Percentiles rank a stretch among this genome's conserved stretches.
Evolutionary conservation across 768 basidiomycete genomes (phyloP).

Genomic region (Sistotremastrum suecicum): DNA sequence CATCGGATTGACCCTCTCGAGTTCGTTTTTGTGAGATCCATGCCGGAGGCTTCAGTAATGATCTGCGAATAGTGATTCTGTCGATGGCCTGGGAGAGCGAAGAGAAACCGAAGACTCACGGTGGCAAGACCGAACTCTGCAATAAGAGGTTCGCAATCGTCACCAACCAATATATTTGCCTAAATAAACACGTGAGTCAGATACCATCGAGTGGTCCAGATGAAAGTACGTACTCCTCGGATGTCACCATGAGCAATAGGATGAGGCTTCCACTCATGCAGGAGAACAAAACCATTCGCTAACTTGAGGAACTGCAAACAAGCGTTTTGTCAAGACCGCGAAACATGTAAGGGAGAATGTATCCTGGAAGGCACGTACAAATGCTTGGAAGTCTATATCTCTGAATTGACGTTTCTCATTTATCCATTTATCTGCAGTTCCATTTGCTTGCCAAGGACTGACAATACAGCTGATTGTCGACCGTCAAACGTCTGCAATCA

Average conservation of each 20-base stretch:
- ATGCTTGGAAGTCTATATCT: slow-evolving; percentile 19
- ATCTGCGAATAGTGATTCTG: no score
- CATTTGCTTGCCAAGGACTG: slow-evolving; percentile 43
- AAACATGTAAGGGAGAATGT: slow-evolving; percentile 3
- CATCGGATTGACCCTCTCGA: no score
- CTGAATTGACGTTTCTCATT: slow-evolving; percentile 25
- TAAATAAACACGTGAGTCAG: slow-evolving; percentile 9
- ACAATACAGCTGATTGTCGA: slow-evolving; percentile 32
- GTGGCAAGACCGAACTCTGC: slow-evolving; percentile 37
- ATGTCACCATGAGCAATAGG: slow-evolving; percentile 41
- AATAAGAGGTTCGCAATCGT: slow-evolving; percentile 30
- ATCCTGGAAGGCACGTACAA: slow-evolving; percentile 12
- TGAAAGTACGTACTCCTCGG: slow-evolving; percentile 26
- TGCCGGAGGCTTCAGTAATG: no score
- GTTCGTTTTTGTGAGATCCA: no score
- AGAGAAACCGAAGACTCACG: no score
- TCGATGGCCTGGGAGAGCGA: no score
- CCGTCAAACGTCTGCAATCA: slow-evolving; percentile 23
- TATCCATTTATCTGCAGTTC: slow-evolving; percentile 34
- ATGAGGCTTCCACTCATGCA: slow-evolving; percentile 33
- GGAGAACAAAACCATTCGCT: slow-evolving; percentile 29
- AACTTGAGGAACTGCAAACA: slow-evolving; percentile 29
- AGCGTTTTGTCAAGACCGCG: neutral
- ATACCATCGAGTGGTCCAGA: neutral
- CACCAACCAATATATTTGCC: slow-evolving; percentile 36